Percentiles rank a stretch among this genome's conserved stretches.
Conservation (phyloP, 345 rosid genomes). For the Salix caprea region DNA sequence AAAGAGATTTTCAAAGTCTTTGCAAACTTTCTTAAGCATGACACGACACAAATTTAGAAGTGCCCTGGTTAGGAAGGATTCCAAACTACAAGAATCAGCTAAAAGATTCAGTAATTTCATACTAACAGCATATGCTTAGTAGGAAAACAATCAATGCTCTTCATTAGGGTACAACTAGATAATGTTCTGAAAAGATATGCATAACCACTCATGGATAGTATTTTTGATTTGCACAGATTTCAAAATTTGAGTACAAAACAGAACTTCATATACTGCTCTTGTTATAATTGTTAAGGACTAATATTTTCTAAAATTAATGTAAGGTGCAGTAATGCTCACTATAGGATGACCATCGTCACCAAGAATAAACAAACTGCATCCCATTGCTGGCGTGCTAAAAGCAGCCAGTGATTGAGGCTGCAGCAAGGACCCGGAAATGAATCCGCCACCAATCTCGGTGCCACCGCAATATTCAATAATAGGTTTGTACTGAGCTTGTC, state of each 20-base stretch:
- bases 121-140: not conserved
- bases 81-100: not conserved
- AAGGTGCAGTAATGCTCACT: conserved; percentile 45
- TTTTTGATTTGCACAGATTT: not conserved
- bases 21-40: not conserved
- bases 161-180: not conserved
- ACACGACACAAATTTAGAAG: not conserved
- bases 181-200: not conserved
- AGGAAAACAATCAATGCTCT: not conserved
- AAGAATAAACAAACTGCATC: conserved; percentile 81
- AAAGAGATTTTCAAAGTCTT: not conserved
- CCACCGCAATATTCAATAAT: conserved; percentile 96
- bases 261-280: not conserved
- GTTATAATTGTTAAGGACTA: not conserved
- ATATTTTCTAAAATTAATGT: not conserved
- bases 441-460: conserved; percentile 91
- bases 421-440: conserved; percentile 73
- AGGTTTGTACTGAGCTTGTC: conserved; percentile 85
- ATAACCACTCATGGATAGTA: not conserved
- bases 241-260: not conserved
- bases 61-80: not conserved
- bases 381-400: conserved; percentile 92
- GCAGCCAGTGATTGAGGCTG: conserved; percentile 91
- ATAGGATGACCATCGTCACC: conserved; percentile 59
- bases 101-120: not conserved